phyloP scores from a whole-genome alignment of 2,329 filamentous ascomycete species.

The Talaromyces rugulosus region DNA sequence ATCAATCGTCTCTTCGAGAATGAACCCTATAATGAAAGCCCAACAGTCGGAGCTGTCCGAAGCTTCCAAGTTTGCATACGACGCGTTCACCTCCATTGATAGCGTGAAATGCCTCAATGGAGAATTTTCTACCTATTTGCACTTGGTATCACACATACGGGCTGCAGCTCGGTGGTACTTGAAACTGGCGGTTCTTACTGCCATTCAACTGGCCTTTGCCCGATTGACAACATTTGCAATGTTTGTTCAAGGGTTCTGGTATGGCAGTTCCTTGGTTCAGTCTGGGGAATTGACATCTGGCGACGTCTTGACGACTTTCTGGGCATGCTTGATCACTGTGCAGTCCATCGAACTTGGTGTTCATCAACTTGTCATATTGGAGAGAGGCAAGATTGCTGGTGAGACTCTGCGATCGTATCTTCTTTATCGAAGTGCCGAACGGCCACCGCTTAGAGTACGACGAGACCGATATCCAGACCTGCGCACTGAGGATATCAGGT shows the following conservation, averaged over 20 bases:
- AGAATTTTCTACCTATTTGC: slow-evolving; percentile 62
- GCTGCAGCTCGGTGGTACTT: slow-evolving; percentile 61
- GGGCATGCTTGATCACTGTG: slow-evolving; percentile 71
- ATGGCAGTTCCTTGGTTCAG: slow-evolving; percentile 67
- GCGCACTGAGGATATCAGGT: slow-evolving; percentile 65
- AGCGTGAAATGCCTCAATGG: slow-evolving; percentile 84
- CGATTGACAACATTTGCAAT: slow-evolving; percentile 71
- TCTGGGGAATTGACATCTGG: slow-evolving; percentile 57
- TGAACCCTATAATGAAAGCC: slow-evolving; percentile 62
- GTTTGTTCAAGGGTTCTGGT: slow-evolving; percentile 89
- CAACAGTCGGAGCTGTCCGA: slow-evolving; percentile 65
- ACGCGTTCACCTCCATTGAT: slow-evolving; percentile 70
- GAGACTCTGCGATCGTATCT: slow-evolving; percentile 54
- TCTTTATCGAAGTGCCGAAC: slow-evolving; percentile 18
- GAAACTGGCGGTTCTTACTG: slow-evolving; percentile 63
- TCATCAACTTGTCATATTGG: slow-evolving; percentile 71
- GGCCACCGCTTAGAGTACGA: slow-evolving; percentile 13
- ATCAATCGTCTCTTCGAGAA: slow-evolving; percentile 54
- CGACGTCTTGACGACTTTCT: slow-evolving; percentile 77
- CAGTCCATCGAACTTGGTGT: slow-evolving; percentile 70
- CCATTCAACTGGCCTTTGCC: slow-evolving; percentile 67
- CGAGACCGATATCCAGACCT: slow-evolving; percentile 27
- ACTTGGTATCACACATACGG: slow-evolving; percentile 58
- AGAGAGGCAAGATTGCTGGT: slow-evolving; percentile 74
- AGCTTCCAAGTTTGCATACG: slow-evolving; percentile 68